Base-by-base conservation (phyloP, 2,329 filamentous ascomycete species). In the Fusarium veterinarium region DNA sequence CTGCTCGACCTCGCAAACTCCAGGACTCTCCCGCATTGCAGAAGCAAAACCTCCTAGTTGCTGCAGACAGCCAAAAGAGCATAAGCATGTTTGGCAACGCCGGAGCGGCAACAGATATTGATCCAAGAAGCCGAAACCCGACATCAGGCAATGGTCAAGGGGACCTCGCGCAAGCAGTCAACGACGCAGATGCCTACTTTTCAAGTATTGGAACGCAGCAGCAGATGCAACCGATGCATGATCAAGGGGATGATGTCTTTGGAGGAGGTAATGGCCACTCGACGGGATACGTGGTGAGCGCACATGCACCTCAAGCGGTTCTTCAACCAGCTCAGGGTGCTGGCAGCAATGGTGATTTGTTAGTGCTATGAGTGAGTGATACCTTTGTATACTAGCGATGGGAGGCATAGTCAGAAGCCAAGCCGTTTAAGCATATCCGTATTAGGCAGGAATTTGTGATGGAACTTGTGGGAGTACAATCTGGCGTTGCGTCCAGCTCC, bases 131-230 rank as follows among this genome's bases (percentile, higher is more conserved):
- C 45, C 79, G 81, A 28, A 74, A 77, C 28, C 73, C 76, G 38
- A 67, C 72, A 23, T 56, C 70, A 14, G 68, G 70, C 49, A 77
- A 79, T 65, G 77, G 77, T 45, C 76, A 80, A 53, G 78, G 84
- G 10, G 88, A 91, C 77, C 86, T 95, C 64, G 87, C 90, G 7
- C 89, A 91, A 31, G 94, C 94, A 3, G 91, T 97, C 40, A 93
- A 88, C 77, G 95, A 96, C 60, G 95, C 95, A 14, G 95, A 98
- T 78, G 90, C 92, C 20, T 98, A 97, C 82, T 98, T 98, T 82
- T 91, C 93, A 20, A 92, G 91, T 48, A 86, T 95, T n/a, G 91
- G 91, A 3, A 89, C 85, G 66, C 89, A 91, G 80, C 89, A 91
- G 80, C 91, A 93, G 79, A 93, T 95, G 91, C 90, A 89, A 8